These are phyloP conservation scores for Globisporangium yorkense DNA, from an alignment of 352 stramenopile species.

Conservation along the genomic window DNA sequence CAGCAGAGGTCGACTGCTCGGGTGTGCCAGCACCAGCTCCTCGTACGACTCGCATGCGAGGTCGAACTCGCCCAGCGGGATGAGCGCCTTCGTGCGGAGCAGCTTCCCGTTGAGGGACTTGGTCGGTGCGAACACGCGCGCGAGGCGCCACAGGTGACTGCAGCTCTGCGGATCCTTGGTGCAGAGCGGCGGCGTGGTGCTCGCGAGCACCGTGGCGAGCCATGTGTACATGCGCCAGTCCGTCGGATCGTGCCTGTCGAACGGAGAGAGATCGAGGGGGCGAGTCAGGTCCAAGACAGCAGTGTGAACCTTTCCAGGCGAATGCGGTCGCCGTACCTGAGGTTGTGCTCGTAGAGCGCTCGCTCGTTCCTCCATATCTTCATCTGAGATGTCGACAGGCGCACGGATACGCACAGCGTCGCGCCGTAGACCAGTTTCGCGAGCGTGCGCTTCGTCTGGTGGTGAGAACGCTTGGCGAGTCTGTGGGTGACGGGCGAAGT, in stretches of 20 bases:
- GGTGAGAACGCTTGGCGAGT: not conserved
- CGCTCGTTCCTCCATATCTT: slow-evolving; percentile 30
- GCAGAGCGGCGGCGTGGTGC: not conserved
- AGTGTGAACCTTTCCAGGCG: no score
- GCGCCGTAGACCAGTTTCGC: slow-evolving; percentile 1
- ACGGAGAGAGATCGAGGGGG: not conserved
- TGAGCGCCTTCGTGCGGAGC: slow-evolving; percentile 15
- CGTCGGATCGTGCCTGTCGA: slow-evolving; percentile 32
- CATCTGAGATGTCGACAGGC: slow-evolving; percentile 21
- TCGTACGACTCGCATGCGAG: slow-evolving; percentile 19
- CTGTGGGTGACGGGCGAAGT: not conserved
- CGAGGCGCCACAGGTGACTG: slow-evolving; percentile 14
- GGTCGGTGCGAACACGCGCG: slow-evolving; percentile 19
- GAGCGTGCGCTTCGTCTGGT: not conserved
- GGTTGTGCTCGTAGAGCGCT: slow-evolving; percentile 23
- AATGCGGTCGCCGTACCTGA: slow-evolving; percentile 5
- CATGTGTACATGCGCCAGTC: slow-evolving; percentile 52
- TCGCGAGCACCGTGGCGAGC: slow-evolving; percentile 1
- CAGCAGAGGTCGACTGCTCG: slow-evolving; percentile 16
- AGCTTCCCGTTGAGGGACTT: slow-evolving; percentile 25
- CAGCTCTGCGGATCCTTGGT: slow-evolving; percentile 12
- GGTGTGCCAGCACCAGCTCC: slow-evolving; percentile 10
- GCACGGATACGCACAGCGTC: slow-evolving; percentile 10
- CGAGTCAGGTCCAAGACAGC: not conserved
- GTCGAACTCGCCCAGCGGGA: slow-evolving; percentile 9